Percentiles rank a stretch among this genome's conserved stretches.
phyloP scores from a whole-genome alignment of 2,329 filamentous ascomycete species.

The Trichoderma endophyticum region DNA sequence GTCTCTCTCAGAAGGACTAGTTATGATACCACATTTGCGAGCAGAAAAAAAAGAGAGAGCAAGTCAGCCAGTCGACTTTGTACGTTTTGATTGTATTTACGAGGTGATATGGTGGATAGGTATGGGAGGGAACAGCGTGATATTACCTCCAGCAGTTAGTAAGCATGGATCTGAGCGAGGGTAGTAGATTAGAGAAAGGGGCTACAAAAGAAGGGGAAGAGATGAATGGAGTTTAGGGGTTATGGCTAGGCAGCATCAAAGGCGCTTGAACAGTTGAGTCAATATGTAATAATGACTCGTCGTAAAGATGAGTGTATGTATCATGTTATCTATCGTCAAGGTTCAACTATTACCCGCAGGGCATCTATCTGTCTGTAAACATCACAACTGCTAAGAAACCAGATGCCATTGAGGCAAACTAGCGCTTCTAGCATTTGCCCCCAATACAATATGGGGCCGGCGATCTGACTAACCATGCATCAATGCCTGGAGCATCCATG shows the following conservation, averaged over 20 bases:
- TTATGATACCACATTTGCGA: constrained; percentile 10
- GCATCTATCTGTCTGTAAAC: not conserved
- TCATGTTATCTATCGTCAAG: not conserved
- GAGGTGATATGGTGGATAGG: not conserved
- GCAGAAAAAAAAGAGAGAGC: not conserved
- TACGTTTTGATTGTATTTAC: not conserved
- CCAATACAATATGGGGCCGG: not conserved
- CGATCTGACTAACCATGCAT: constrained; percentile 8
- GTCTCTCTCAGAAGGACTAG: not conserved
- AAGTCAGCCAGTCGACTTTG: not conserved
- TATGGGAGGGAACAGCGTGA: not conserved
- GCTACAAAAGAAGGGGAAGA: not conserved
- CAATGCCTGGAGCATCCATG: not conserved
- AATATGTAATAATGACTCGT: not conserved
- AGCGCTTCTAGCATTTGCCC: not conserved
- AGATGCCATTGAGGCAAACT: not conserved
- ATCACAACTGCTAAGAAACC: not conserved
- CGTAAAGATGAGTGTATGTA: not conserved
- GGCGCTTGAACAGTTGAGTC: not conserved
- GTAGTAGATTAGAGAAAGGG: not conserved
- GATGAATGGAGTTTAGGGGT: not conserved
- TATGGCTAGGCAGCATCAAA: not conserved
- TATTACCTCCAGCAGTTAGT: not conserved
- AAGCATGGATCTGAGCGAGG: not conserved
- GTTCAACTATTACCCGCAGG: not conserved